Conservation (phyloP, 768 basidiomycete genomes). For the Chiua virens region DNA sequence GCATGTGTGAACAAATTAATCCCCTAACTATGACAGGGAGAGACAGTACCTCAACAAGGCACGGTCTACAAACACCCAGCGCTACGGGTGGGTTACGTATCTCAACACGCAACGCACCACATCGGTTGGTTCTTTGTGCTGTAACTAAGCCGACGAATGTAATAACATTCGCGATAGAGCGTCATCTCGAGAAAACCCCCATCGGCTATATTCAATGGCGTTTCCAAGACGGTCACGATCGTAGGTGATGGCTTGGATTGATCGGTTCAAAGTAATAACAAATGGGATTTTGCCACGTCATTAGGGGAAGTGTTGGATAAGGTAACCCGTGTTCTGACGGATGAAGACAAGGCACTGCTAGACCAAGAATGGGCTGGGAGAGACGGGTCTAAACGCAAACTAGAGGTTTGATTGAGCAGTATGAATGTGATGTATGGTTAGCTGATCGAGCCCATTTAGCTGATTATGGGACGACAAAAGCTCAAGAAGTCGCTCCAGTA, state of each 20-base stretch:
- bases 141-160: constrained; percentile 14
- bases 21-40: constrained; percentile 54
- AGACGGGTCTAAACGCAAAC: constrained; percentile 86
- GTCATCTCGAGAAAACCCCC: constrained; percentile 94
- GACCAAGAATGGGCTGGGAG: constrained; percentile 89
- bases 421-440: constrained; percentile 6
- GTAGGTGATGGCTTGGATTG: constrained; percentile 44
- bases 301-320: constrained; percentile 89
- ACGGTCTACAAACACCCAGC: constrained; percentile 93
- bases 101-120: constrained; percentile 97
- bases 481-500: constrained; percentile 95
- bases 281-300: constrained; percentile 12
- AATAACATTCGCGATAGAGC: constrained; percentile 49
- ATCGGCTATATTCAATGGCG: constrained; percentile 98
- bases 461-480: constrained; percentile 94
- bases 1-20: constrained; percentile 9
- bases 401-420: constrained; percentile 62
- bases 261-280: constrained; percentile 5
- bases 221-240: constrained; percentile 98
- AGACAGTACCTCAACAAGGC: constrained; percentile 88
- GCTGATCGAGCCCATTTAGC: constrained; percentile 38
- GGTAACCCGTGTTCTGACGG: constrained; percentile 84
- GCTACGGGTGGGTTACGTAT: constrained; percentile 93
- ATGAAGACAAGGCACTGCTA: constrained; percentile 75
- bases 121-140: constrained; percentile 52